These are phyloP conservation scores for Daldinia decipiens DNA, from an alignment of 495 filamentous ascomycete genomes.

Conservation along the genomic window DNA sequence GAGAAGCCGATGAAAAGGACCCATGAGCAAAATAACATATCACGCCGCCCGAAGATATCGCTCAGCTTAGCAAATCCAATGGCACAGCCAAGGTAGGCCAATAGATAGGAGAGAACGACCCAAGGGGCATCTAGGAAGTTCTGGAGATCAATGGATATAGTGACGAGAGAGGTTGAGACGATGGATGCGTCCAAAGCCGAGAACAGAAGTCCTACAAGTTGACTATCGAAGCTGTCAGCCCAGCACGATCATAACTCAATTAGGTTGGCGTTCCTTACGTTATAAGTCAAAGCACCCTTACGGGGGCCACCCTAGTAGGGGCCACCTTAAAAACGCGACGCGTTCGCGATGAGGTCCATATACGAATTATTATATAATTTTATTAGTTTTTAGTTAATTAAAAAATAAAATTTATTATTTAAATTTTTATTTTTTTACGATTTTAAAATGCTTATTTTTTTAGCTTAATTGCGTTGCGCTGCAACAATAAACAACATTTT, in stretches of 20 bases:
- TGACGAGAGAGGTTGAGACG: constrained; percentile 69
- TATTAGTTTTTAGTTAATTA: no score
- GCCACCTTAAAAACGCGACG: no score
- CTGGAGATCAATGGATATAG: constrained; percentile 64
- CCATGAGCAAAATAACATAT: constrained; percentile 60
- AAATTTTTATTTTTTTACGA: no score
- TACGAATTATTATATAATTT: no score
- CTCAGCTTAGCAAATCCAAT: constrained; percentile 69
- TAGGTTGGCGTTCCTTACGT: constrained; percentile 31
- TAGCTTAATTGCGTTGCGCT: no score
- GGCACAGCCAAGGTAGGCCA: constrained; percentile 70
- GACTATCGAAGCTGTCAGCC: constrained; percentile 49
- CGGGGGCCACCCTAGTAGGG: no score
- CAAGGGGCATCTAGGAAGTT: constrained; percentile 66
- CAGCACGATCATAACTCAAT: neutral
- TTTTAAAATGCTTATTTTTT: no score
- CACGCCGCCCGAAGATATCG: constrained; percentile 67
- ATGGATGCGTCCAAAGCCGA: constrained; percentile 71
- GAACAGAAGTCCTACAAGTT: constrained; percentile 66
- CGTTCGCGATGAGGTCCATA: no score
- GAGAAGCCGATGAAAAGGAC: constrained; percentile 66
- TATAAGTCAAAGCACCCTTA: no score
- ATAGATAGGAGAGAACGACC: constrained; percentile 68
- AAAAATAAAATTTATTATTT: no score
- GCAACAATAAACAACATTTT: no score